A percentile compares a stretch with the other conserved stretches of the same genome.
Evolutionary conservation across 2,329 filamentous ascomycete genomes (phyloP).

Genomic region (Calonectria pteridis): DNA sequence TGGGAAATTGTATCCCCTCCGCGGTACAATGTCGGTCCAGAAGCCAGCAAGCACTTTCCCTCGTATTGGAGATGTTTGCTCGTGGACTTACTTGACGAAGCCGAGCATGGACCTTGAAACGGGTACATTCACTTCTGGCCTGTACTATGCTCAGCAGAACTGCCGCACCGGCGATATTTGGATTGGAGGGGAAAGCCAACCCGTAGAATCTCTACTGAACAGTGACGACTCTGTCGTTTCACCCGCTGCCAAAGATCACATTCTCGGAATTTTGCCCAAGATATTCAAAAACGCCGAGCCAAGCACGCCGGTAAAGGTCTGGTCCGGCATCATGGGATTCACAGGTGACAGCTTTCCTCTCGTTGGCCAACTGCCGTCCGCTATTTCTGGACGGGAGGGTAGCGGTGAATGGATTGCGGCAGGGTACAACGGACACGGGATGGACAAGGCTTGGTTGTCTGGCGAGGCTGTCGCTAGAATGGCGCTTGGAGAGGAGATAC

Average conservation of each 20-base stretch:
- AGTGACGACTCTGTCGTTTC: conserved; percentile 57
- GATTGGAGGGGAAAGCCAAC: conserved; percentile 62
- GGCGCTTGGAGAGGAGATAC: conserved; percentile 39
- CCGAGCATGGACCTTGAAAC: conserved; percentile 60
- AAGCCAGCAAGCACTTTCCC: conserved; percentile 49
- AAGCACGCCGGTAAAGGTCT: conserved; percentile 47
- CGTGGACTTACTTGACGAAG: conserved; percentile 60
- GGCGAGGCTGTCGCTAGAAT: conserved; percentile 53
- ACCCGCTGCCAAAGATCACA: conserved; percentile 47
- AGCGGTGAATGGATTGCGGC: conserved; percentile 60
- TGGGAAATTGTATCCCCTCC: conserved; percentile 55
- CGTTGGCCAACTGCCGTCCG: conserved; percentile 56
- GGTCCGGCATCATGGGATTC: conserved; percentile 61
- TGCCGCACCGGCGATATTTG: conserved; percentile 57
- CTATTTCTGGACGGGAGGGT: conserved; percentile 25
- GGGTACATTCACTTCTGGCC: conserved; percentile 47
- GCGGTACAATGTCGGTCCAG: conserved; percentile 62
- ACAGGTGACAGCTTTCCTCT: conserved; percentile 61
- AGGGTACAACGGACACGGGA: conserved; percentile 63
- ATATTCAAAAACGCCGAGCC: conserved; percentile 39
- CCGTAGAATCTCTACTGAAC: conserved; percentile 54
- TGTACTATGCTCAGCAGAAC: conserved; percentile 44
- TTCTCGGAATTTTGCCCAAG: conserved; percentile 53
- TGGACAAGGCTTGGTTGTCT: conserved; percentile 63
- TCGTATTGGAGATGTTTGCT: conserved; percentile 45